phyloP scores from a whole-genome alignment of 805 yeast genomes.

The Wickerhamomyces kurtzmanii region DNA sequence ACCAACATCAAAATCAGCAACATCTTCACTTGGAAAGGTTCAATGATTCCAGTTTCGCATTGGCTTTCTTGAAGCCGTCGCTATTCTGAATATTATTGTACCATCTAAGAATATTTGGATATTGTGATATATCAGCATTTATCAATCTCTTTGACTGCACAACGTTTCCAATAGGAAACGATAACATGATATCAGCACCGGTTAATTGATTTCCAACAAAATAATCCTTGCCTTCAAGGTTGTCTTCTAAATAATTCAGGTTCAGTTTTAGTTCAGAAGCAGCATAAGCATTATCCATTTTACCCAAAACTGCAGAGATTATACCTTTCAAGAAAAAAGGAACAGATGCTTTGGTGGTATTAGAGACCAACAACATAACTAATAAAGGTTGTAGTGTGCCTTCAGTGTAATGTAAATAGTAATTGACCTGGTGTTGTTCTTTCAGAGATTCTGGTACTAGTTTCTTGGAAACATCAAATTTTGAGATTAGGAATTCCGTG shows the following conservation, averaged over 20 bases:
- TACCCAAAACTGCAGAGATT: constrained; percentile 30
- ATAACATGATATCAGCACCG: constrained; percentile 46
- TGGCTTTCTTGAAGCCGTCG: no score
- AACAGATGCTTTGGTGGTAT: constrained; percentile 27
- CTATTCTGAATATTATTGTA: no score
- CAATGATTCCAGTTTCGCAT: no score
- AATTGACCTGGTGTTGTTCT: constrained; percentile 35
- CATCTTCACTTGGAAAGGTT: no score
- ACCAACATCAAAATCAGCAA: no score
- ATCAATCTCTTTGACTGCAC: constrained; percentile 9
- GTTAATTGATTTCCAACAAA: constrained; percentile 42
- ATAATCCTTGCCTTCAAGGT: constrained; percentile 25
- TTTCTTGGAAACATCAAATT: constrained; percentile 34
- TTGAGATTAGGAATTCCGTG: constrained; percentile 35
- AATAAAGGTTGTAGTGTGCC: constrained; percentile 47
- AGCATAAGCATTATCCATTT: constrained; percentile 38
- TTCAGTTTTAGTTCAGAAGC: constrained; percentile 31
- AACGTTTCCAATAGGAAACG: constrained; percentile 29
- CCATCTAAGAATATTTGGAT: constrained; percentile 16
- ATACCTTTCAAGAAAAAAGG: constrained; percentile 40
- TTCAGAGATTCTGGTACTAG: constrained; percentile 27
- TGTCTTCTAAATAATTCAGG: constrained; percentile 30
- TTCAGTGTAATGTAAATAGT: constrained; percentile 49
- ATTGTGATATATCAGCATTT: constrained; percentile 8
- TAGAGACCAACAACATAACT: constrained; percentile 24